These are phyloP conservation scores for Neurospora crassa DNA, from an alignment of 2,329 filamentous ascomycete species.

Conservation along the genomic window DNA sequence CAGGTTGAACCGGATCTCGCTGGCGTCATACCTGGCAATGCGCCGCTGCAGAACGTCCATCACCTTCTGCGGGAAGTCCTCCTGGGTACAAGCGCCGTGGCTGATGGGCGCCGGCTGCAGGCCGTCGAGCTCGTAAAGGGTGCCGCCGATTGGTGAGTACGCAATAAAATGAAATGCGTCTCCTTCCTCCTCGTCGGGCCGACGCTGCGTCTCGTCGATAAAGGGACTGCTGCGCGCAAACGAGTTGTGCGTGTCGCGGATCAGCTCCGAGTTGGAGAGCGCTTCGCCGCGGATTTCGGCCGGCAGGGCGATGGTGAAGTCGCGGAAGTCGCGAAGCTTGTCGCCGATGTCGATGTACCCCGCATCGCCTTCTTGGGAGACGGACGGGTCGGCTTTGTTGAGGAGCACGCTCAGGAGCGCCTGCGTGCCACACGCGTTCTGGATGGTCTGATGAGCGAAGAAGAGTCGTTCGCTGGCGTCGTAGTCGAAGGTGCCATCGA, in stretches of 20 bases:
- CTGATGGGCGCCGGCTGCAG: slow-evolving; percentile 86
- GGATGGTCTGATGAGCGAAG: slow-evolving; percentile 95
- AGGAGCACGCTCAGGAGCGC: slow-evolving; percentile 85
- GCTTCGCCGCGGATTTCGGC: slow-evolving; percentile 57
- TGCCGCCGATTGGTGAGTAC: slow-evolving; percentile 72
- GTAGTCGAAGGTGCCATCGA: slow-evolving; percentile 75
- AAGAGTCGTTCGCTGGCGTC: slow-evolving; percentile 69
- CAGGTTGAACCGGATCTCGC: slow-evolving; percentile 92
- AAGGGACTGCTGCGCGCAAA: slow-evolving; percentile 87
- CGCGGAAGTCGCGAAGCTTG: slow-evolving; percentile 67
- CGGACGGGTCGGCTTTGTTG: slow-evolving; percentile 56
- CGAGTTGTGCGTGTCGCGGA: slow-evolving; percentile 77
- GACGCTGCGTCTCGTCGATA: slow-evolving; percentile 75
- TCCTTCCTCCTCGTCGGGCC: slow-evolving; percentile 61
- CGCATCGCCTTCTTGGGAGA: slow-evolving; percentile 26
- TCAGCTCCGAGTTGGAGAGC: slow-evolving; percentile 54
- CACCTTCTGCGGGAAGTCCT: slow-evolving; percentile 68
- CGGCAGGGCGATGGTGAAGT: slow-evolving; percentile 79
- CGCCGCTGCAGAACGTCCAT: slow-evolving; percentile 79
- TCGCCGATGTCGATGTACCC: slow-evolving; percentile 57
- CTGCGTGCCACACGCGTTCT: slow-evolving; percentile 96
- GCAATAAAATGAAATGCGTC: slow-evolving; percentile 98
- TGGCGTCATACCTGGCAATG: slow-evolving; percentile 72
- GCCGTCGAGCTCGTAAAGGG: slow-evolving; percentile 89
- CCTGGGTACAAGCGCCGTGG: slow-evolving; percentile 65